phyloP scores from a whole-genome alignment of 1,139 yeast genomes.

The Debaryomycetaceae sp. region DNA sequence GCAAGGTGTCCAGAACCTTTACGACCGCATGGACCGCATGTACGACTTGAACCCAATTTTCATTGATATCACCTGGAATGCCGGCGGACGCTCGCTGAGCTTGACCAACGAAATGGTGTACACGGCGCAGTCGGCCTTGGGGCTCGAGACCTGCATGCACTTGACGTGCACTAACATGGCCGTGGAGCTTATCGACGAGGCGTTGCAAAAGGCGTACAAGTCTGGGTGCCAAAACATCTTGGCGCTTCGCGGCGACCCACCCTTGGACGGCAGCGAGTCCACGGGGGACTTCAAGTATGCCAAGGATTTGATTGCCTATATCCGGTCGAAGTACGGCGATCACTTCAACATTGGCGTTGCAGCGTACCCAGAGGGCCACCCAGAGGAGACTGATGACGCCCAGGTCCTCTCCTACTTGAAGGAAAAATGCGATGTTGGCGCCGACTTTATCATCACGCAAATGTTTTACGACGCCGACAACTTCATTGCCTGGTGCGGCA shows the following conservation, averaged over 20 bases:
- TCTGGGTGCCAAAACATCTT: slow-evolving; percentile 94
- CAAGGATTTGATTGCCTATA: slow-evolving; percentile 55
- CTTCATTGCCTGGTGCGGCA: slow-evolving; percentile 76
- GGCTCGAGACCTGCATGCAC: slow-evolving; percentile 97
- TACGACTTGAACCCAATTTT: slow-evolving; percentile 87
- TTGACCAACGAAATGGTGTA: slow-evolving; percentile 87
- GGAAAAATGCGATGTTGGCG: slow-evolving; percentile 91
- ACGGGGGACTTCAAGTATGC: slow-evolving; percentile 77
- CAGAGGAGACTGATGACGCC: slow-evolving; percentile 68
- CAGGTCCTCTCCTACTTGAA: slow-evolving; percentile 63
- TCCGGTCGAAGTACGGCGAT: slow-evolving; percentile 52
- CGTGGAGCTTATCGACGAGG: slow-evolving; percentile 72
- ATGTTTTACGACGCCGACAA: slow-evolving; percentile 86
- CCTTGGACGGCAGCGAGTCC: slow-evolving; percentile 61
- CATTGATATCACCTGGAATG: slow-evolving; percentile 97
- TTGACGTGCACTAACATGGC: slow-evolving; percentile 97
- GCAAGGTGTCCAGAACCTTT: slow-evolving; percentile 93
- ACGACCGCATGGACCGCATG: slow-evolving; percentile 98
- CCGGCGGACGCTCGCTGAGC: slow-evolving; percentile 84
- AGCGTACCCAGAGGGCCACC: slow-evolving; percentile 75
- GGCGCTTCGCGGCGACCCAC: slow-evolving; percentile 85
- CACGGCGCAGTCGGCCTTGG: slow-evolving; percentile 88
- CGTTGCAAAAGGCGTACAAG: slow-evolving; percentile 76
- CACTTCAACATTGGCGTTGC: slow-evolving; percentile 74
- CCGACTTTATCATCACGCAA: slow-evolving; percentile 88